Conservation (phyloP, 805 yeast genomes). For the Candida easanensis region DNA sequence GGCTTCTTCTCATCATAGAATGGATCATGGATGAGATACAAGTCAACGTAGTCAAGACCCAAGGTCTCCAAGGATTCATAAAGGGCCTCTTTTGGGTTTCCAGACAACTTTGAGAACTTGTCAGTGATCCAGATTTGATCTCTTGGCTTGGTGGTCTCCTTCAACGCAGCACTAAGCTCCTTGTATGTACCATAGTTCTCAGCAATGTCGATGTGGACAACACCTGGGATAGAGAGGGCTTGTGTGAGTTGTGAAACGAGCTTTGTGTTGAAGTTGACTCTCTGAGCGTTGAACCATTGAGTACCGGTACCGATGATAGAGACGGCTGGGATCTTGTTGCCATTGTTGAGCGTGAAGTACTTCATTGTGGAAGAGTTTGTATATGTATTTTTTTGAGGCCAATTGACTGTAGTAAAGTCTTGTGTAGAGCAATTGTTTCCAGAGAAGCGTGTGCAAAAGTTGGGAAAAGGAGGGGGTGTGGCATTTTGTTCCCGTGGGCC, state of each 20-base stretch:
- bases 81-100: constrained; percentile 42
- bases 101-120: constrained; percentile 38
- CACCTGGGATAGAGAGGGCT: constrained; percentile 42
- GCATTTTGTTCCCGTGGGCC: too few relatives aligned
- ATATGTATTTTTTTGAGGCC: background rate
- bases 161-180: constrained; percentile 50
- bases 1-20: constrained; percentile 28
- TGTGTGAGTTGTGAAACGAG: constrained; percentile 32
- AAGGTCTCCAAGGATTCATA: constrained; percentile 36
- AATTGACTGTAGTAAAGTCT: too few relatives aligned
- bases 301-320: constrained; percentile 61
- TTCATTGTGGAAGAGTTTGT: constrained; percentile 5
- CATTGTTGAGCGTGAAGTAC: constrained; percentile 31
- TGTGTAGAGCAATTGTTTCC: too few relatives aligned
- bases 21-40: constrained; percentile 52
- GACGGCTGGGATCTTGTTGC: constrained; percentile 42
- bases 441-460: too few relatives aligned
- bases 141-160: constrained; percentile 41
- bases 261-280: constrained; percentile 27
- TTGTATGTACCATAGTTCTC: constrained; percentile 52
- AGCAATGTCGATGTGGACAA: constrained; percentile 57
- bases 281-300: constrained; percentile 43
- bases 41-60: constrained; percentile 46
- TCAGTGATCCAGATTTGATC: constrained; percentile 53
- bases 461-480: too few relatives aligned